Percentiles rank a stretch among this genome's conserved stretches.
Conservation (phyloP, 78 protist genomes). For the Dictyostelium brefeldianum region DNA sequence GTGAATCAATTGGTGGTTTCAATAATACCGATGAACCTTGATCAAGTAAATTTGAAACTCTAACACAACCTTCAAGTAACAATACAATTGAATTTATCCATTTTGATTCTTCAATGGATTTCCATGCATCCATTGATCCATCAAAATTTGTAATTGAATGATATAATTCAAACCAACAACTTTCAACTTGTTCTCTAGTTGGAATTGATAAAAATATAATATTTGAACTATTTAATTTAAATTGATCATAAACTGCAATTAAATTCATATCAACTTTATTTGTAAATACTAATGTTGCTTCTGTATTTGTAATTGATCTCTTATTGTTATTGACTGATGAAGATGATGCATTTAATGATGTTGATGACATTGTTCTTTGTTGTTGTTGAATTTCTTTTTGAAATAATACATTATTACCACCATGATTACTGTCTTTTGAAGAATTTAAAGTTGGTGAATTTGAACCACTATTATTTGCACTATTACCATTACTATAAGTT, state of each 20-base stretch:
- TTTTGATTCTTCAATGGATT: slow-evolving; percentile 34
- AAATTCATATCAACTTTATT: slow-evolving; percentile 51
- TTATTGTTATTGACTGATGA: neutral
- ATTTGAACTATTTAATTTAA: slow-evolving; percentile 31
- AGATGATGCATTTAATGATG: neutral
- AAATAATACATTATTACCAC: neutral
- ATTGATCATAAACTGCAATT: slow-evolving; percentile 36
- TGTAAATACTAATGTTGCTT: slow-evolving; percentile 58
- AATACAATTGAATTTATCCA: slow-evolving; percentile 40
- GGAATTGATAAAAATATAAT: slow-evolving; percentile 25
- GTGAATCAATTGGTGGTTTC: slow-evolving; percentile 28
- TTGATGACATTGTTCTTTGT: neutral
- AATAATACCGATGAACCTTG: slow-evolving; percentile 43
- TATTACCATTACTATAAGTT: neutral
- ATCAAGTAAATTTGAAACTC: slow-evolving; percentile 20
- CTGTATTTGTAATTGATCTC: neutral
- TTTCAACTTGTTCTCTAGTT: slow-evolving; percentile 36
- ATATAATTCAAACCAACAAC: slow-evolving; percentile 54
- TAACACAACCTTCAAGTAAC: slow-evolving; percentile 43
- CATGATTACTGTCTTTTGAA: neutral
- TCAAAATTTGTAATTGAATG: slow-evolving; percentile 38
- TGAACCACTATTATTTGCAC: neutral
- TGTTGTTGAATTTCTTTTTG: neutral
- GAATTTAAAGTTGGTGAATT: neutral
- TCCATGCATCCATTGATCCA: slow-evolving; percentile 69